Evolutionary conservation across 768 basidiomycete genomes (phyloP), one percentile per base, ranked within the genome.

Genomic region (Crepidotus variabilis): DNA sequence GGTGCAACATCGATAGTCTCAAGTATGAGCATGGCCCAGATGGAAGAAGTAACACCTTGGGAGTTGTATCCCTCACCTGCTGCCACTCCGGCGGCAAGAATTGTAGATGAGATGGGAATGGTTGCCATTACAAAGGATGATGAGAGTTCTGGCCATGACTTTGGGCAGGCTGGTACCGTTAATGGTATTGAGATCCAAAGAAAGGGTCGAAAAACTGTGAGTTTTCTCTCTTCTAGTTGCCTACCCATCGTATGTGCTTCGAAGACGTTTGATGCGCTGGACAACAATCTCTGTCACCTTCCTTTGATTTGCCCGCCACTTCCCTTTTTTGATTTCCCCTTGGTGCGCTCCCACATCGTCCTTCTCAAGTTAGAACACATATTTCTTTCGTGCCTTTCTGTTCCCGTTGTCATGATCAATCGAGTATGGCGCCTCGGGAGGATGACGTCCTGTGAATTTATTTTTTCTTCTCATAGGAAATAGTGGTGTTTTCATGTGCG

Each of bases 1-100:
- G 53, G 55, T 11, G 55, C 55, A n/a, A 43, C 49, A n/a, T 56
- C 55, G 0, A 51, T 56, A 0, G 34, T 56, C 22, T 56, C 55
- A 20, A 51, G 34, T 0, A 62, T 65, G 23, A 53, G 62, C 13
- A 65, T 64, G 2, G 70, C 67, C 6, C 65, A 66, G 56, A 60
- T 69, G 7, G 68, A 69, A 52, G 67, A 71, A 46, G 70, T 72
- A 14, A 60, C 64, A 52, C 71, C 71, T 57, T 75, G 74, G 74
- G 74, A 75, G 61, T 51, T 71, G 52, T 63, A 63, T 36, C 70
- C 70, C 23, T 62, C 55, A 20, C 70, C 69, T 48, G 60, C 46
- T 5, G 21, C 21, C 46, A 8, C 46, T 54, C 60, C 53, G 21
- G 20, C 21, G 55, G 22, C 32, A 2, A 3, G 35, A 11, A 14